Conservation (phyloP, 2,329 filamentous ascomycete genomes). For the Exophiala aquamarina region DNA sequence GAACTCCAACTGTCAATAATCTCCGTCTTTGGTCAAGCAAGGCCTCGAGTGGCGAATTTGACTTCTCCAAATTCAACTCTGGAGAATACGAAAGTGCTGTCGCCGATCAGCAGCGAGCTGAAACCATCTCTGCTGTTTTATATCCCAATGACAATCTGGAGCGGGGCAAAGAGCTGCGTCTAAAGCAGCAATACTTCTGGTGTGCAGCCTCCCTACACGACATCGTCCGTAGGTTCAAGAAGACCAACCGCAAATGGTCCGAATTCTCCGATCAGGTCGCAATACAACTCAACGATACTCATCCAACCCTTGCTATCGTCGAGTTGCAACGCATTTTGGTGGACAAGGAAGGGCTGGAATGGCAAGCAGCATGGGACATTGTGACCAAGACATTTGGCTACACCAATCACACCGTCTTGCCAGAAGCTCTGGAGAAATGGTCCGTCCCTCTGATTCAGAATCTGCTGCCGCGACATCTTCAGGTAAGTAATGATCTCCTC, state of each 20-base stretch:
- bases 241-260: conserved; percentile 84
- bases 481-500: conserved; percentile 40
- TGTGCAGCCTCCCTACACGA: conserved; percentile 94
- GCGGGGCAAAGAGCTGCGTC: conserved; percentile 88
- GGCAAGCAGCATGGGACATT: conserved; percentile 88
- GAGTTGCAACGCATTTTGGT: conserved; percentile 91
- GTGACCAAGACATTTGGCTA: conserved; percentile 83
- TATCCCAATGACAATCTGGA: conserved; percentile 98
- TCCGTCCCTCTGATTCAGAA: conserved; percentile 90
- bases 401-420: conserved; percentile 97
- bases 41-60: conserved; percentile 93
- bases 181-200: conserved; percentile 99
- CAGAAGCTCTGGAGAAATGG: conserved; percentile 98
- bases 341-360: conserved; percentile 86
- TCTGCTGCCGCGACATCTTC: conserved; percentile 86
- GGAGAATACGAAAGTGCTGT: conserved; percentile 98
- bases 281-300: conserved; percentile 97
- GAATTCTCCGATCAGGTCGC: conserved; percentile 94
- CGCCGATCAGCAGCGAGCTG: conserved; percentile 96
- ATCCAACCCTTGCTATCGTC: conserved; percentile 93
- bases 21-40: conserved; percentile 97
- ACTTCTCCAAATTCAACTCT: conserved; percentile 99
- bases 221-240: conserved; percentile 97
- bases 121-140: conserved; percentile 95
- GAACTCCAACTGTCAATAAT: conserved; percentile 91